These are phyloP conservation scores for Paramyrothecium sp. DNA, from an alignment of 2,329 filamentous ascomycete species.

Conservation along the genomic window DNA sequence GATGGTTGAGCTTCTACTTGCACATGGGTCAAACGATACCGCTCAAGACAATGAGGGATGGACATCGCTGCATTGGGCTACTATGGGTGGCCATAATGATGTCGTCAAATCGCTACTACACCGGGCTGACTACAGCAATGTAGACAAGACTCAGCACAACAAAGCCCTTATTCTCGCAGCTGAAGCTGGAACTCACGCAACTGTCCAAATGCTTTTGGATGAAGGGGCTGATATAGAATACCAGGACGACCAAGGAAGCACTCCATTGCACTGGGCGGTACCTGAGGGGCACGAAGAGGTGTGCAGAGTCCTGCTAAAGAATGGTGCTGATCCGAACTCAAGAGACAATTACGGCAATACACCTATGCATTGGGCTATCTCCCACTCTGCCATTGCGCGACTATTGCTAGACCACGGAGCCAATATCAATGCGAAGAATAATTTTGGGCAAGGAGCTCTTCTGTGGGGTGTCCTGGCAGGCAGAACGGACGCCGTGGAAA, in stretches of 20 bases:
- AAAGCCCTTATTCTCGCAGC: slow-evolving; percentile 11
- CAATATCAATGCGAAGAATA: slow-evolving; percentile 4
- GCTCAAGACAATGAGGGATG: slow-evolving; percentile 11
- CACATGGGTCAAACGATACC: slow-evolving; percentile 1
- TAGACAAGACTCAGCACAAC: slow-evolving; percentile 4
- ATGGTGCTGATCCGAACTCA: slow-evolving; percentile 4
- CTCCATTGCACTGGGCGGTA: slow-evolving; percentile 11
- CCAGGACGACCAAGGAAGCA: slow-evolving; percentile 9
- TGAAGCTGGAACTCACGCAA: slow-evolving; percentile 6
- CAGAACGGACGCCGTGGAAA: neutral
- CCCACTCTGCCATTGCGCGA: slow-evolving; percentile 4
- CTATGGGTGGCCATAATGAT: slow-evolving; percentile 8
- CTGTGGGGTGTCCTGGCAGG: slow-evolving; percentile 6
- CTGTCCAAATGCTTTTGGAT: slow-evolving; percentile 7
- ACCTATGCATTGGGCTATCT: slow-evolving; percentile 12
- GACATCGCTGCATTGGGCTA: slow-evolving; percentile 12
- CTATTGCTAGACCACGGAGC: slow-evolving; percentile 7
- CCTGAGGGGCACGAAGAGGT: slow-evolving; percentile 6
- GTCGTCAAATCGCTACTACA: slow-evolving; percentile 4
- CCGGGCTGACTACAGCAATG: neutral
- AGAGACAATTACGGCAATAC: slow-evolving; percentile 8
- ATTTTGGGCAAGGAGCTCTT: slow-evolving; percentile 6
- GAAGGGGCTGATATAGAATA: slow-evolving; percentile 5
- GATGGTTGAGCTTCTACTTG: slow-evolving; percentile 1
- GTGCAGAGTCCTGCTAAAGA: neutral